Evolutionary conservation across 139 green algal genomes (phyloP), one percentile per base, ranked within the genome.

Genomic region (Asterochloris sp.): DNA sequence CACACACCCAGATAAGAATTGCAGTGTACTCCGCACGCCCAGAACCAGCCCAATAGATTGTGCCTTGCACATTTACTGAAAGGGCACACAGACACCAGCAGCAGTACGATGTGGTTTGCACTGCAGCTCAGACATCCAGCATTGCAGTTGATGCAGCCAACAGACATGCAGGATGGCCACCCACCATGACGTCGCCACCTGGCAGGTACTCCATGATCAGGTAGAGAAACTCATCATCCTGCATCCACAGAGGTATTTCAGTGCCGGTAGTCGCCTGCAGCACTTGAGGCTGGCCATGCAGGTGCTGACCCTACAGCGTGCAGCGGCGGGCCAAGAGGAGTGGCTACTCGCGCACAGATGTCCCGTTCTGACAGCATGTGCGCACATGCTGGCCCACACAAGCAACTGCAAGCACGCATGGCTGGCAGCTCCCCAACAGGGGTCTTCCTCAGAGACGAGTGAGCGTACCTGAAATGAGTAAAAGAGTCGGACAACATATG

Each of bases 181-280:
- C 64, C 74, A 92, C 90, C 96, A 99, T 99, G 79, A 98, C 91
- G 87, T 99, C 96, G 12, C 96, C 96, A 4, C 94, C 96, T 16
- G 96, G 94, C 81, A 99, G 87, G 89, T 99, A 99, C 87, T 99
- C 96, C 96, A 99, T 99, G 23, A 98, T 89, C n/a, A 99, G 89
- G 89, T 99, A 99, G 74, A 99, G 88, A 80, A 89, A 94, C 76
- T 98, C 92, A 62, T 95, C 94, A 81, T 99, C 97, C 89, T 98
- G 89, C 78, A 81, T 19, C 13, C 24, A 82, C 2, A 54, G 38
- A 54, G 38, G 38, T 54, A 6, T 54, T 66, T 27, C 66, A 23
- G 21, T 64, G 73, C 23, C 12, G 73, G 8, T 38, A 8, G 23
- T 29, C 24, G 1, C 1, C 73, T 77, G 8, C 23, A 24, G 67